Base-by-base conservation (phyloP, 305 asterid genomes). In the Fraxinus greggii region DNA sequence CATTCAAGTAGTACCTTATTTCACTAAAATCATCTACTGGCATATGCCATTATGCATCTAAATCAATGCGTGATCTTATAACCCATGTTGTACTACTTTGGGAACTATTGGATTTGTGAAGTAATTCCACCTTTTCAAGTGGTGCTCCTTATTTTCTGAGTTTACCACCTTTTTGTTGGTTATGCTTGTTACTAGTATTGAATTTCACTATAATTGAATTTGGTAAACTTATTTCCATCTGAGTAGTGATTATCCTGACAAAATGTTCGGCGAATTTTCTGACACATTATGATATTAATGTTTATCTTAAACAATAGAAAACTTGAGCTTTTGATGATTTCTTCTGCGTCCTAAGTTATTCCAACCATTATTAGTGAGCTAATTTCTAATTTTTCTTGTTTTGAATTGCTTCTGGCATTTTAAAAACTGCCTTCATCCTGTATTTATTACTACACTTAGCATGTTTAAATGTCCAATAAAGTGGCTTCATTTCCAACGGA, bases 31-130 rank as follows among this genome's bases (percentile, higher is more conserved):
- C 21, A 2, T 51, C 45, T 32, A 9, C 42, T 1, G 13, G 65
- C 48, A 79, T 70, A 38, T 79, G 40, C 69, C 67, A 10, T 72
- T 45, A 72, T 31, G 73, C 73, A 65, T 24, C 36, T 65, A 65
- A 65, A 65, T 65, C 73, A 2, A 28, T 65, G 63, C 26, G 8
- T 32, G 75, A 42, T 70, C 36, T 80, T 75, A 54, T 21, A 48
- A 29, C 10, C 77, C 40, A 78, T 21, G 32, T 51, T 24, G 40
- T 21, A 15, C 15, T 23, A 59, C 17, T 78, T 65, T 13, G 76
- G 48, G 36, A 10, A 26, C 21, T 78, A 1, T 69, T 69, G 72
- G 24, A 38, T 29, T 32, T 70, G 7, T 45, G 42, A 69, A 24
- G 78, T 28, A 51, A 72, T 48, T 12, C 48, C 17, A 45, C 48